Conservation (phyloP, 208 protist species). For the Leishmania tropica region DNA sequence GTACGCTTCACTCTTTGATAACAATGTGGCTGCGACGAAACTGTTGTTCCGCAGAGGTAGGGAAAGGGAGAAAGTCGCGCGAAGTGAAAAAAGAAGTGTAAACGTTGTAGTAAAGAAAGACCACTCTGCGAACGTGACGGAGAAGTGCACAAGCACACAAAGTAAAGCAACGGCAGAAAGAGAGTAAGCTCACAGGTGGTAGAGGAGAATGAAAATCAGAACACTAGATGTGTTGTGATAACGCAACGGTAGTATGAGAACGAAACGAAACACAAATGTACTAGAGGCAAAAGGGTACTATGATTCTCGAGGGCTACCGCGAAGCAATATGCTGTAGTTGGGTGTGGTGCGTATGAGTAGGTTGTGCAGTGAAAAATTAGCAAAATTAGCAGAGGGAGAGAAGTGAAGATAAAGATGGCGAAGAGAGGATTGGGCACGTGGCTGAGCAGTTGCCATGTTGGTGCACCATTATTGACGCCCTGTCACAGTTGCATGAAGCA, state of each 20-base stretch:
- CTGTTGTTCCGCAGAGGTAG: background rate
- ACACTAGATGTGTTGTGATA: background rate
- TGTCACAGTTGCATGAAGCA: background rate
- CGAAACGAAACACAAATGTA: slow-evolving; percentile 1
- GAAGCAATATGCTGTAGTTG: background rate
- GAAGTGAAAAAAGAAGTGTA: slow-evolving; percentile 18
- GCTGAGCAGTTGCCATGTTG: background rate
- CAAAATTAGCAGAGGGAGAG: background rate
- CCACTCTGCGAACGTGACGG: background rate
- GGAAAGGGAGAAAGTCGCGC: background rate
- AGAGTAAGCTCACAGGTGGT: background rate
- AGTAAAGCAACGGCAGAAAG: slow-evolving; percentile 12
- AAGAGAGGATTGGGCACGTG: no score
- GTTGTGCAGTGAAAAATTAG: background rate
- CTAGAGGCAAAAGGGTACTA: slow-evolving; percentile 10
- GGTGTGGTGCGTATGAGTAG: background rate
- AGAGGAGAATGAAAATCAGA: background rate
- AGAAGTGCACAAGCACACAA: background rate
- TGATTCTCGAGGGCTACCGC: background rate
- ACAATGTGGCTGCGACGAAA: background rate
- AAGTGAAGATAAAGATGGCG: background rate
- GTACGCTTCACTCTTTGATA: background rate
- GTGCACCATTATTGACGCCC: background rate
- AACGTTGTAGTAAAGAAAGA: slow-evolving; percentile 3
- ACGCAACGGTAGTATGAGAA: slow-evolving; percentile 12